These are phyloP conservation scores for Aspergillus sclerotialis DNA, from an alignment of 2,329 filamentous ascomycete genomes.

Conservation along the genomic window DNA sequence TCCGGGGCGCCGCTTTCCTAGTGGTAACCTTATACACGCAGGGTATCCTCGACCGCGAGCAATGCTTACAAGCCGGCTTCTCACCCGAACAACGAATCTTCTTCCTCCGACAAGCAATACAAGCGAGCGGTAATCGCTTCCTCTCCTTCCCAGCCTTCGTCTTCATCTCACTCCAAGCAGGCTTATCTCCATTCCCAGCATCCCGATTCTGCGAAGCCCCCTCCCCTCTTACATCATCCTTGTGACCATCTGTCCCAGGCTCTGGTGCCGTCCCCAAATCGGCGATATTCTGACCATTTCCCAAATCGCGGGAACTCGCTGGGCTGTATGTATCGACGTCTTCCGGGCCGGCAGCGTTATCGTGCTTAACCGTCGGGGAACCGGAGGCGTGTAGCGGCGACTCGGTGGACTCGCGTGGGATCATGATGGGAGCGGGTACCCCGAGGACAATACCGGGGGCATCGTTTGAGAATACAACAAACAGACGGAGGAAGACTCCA, in stretches of 20 bases:
- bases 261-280: conserved; percentile 16
- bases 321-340: conserved; percentile 29
- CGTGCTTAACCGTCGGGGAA: conserved; percentile 15
- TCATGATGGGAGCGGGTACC: conserved; percentile 34
- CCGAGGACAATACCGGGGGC: conserved; percentile 23
- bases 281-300: conserved; percentile 16
- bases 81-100: conserved; percentile 98
- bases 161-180: conserved; percentile 75
- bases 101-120: conserved; percentile 91
- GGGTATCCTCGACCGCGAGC: conserved; percentile 80
- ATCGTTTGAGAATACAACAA: conserved; percentile 28
- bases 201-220: conserved; percentile 12
- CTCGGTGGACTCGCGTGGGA: conserved; percentile 26
- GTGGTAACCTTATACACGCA: conserved; percentile 98
- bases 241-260: conserved; percentile 11
- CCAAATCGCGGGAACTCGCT: conserved; percentile 29
- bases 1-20: conserved; percentile 85
- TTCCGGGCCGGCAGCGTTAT: conserved; percentile 20
- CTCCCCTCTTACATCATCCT: conserved; percentile 15
- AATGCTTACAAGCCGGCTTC: conserved; percentile 96
- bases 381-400: conserved; percentile 21
- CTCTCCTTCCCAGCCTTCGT: conserved; percentile 93
- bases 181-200: conserved; percentile 47
- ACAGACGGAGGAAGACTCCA: conserved; percentile 4
- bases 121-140: conserved; percentile 85